Base-by-base conservation (phyloP, 192 early-diverging fungal genomes). In the Piromyces finnis region DNA sequence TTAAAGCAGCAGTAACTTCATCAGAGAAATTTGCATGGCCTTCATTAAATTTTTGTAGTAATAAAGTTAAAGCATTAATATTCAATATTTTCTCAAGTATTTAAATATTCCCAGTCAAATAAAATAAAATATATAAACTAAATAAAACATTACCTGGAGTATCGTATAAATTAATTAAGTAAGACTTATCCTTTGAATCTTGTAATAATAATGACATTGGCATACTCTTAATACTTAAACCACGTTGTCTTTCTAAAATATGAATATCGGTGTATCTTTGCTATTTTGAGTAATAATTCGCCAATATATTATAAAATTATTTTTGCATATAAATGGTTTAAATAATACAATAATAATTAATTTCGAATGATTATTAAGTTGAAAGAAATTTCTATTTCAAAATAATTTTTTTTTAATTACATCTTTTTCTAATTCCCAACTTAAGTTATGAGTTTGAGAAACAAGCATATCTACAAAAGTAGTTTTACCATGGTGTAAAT, bases 401-500 rank as follows among this genome's bases (percentile, higher is more conserved):
- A n/a, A n/a, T n/a, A n/a, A n/a, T n/a, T 77, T 32, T 3, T 9
- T 6, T 6, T 6, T 32, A 32, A 32, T 35, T 39, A 77, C 79
- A 77, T 80, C 29, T 39, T 30, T 29, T 17, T 80, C 35, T 29
- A 77, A 29, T 79, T 30, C 36, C 79, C 39, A 80, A 29, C 80
- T 78, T 35, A 89, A 85, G 30, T 88, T 81, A 81, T 99, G 98
- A 18, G 97, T 97, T 80, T 95, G 88, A 29, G 91, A 87, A 26
- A 99, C 92, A 29, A 99, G 91, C 85, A 95, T 89, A 82, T 99
- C 98, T 30, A 98, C 88, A 51, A 99, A 90, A 13, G 95, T 89
- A 0, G 97, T 96, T 82, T 99, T 99, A 79, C 98, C 98, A 84
- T 99, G 98, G 83, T 97, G 96, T 81, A 99, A 87, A 85, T 98